phyloP scores from a whole-genome alignment of 805 yeast genomes.

The Candida jianshihensis region DNA sequence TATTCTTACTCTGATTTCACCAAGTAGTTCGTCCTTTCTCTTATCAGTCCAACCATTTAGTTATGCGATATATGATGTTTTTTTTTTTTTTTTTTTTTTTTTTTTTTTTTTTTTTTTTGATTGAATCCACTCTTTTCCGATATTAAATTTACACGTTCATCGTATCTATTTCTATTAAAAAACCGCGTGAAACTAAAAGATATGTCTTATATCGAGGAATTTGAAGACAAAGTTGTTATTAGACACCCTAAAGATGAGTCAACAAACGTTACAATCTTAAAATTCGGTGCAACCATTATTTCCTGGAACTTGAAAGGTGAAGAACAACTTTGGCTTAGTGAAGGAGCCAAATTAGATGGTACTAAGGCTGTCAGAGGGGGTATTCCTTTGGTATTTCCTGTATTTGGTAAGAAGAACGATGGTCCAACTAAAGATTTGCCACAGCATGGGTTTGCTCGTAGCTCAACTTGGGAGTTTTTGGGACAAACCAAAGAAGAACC shows the following conservation, averaged over 20 bases:
- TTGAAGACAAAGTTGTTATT: slow-evolving; percentile 54
- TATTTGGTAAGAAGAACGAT: slow-evolving; percentile 62
- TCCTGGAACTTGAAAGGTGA: slow-evolving; percentile 71
- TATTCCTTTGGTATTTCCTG: slow-evolving; percentile 93
- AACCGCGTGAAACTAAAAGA: too few species aligned
- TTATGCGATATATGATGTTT: too few species aligned
- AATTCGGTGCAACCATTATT: slow-evolving; percentile 81
- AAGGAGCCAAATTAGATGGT: slow-evolving; percentile 83
- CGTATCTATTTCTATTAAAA: too few species aligned
- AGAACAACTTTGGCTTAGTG: slow-evolving; percentile 80
- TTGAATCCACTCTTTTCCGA: too few species aligned
- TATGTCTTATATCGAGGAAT: slow-evolving; percentile 46
- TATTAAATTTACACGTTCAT: too few species aligned
- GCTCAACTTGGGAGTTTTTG: slow-evolving; percentile 85
- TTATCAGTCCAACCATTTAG: too few species aligned
- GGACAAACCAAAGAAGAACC: slow-evolving; percentile 71
- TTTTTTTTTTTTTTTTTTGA: too few species aligned
- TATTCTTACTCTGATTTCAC: too few species aligned
- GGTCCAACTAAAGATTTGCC: slow-evolving; percentile 65
- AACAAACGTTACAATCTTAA: slow-evolving; percentile 62
- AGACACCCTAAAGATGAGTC: slow-evolving; percentile 44
- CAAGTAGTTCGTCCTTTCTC: too few species aligned
- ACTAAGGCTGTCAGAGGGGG: slow-evolving; percentile 96
- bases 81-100: too few species aligned
- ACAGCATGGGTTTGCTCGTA: slow-evolving; percentile 96